Percentiles rank a stretch among this genome's conserved stretches.
These are phyloP conservation scores for Aspergillus nidulans DNA, from an alignment of 495 filamentous ascomycete species.

Conservation along the genomic window DNA sequence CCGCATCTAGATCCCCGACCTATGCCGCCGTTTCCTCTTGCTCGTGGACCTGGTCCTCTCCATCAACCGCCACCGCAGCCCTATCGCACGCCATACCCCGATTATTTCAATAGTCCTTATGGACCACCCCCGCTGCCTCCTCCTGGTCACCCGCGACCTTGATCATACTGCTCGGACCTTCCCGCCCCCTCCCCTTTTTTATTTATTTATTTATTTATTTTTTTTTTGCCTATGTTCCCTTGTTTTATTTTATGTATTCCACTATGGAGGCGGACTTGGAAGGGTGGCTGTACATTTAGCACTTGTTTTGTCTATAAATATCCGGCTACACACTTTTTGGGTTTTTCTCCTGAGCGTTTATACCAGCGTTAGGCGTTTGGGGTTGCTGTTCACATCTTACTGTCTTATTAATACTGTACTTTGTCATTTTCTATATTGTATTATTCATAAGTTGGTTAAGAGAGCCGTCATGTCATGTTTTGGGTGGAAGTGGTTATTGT, in stretches of 20 bases:
- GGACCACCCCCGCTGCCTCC: constrained; percentile 15
- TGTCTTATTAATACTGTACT: not conserved
- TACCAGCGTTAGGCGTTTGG: constrained; percentile 12
- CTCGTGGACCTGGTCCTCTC: constrained; percentile 16
- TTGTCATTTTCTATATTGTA: not conserved
- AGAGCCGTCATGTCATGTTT: not conserved
- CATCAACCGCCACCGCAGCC: constrained; percentile 19
- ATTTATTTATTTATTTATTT: not conserved
- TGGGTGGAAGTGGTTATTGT: not conserved
- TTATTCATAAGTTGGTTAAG: not conserved
- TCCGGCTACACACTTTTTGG: not conserved
- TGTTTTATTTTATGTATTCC: not conserved
- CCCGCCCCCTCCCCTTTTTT: too few species aligned
- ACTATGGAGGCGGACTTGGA: not conserved
- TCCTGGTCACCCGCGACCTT: constrained; percentile 19
- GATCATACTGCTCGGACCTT: too few species aligned
- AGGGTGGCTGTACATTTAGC: constrained; percentile 18
- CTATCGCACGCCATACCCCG: constrained; percentile 26
- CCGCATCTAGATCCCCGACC: constrained; percentile 17
- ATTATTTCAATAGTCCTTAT: constrained; percentile 19
- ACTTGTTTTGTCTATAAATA: constrained; percentile 16
- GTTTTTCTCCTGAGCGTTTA: constrained; percentile 4
- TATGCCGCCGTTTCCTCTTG: constrained; percentile 19
- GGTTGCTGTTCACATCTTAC: not conserved
- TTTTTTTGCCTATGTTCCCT: not conserved